phyloP scores from a whole-genome alignment of 2,329 filamentous ascomycete genomes.

The Microsporum ferrugineum region DNA sequence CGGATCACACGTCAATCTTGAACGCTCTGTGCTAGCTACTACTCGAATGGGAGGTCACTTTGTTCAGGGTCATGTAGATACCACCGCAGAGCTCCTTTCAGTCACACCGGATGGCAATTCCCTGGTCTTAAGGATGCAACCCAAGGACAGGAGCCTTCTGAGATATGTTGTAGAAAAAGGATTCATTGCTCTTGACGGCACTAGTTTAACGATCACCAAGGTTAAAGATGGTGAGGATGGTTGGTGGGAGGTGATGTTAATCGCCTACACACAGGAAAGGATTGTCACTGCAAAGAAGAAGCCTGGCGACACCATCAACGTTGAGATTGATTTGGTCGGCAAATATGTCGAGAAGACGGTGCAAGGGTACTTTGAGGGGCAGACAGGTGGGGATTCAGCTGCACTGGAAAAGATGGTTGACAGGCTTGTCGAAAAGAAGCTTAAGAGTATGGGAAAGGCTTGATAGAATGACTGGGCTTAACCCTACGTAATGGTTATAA shows the following conservation, averaged over 20 bases:
- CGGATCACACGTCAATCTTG: conserved; percentile 70
- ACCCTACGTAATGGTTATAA: not conserved
- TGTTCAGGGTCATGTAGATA: conserved; percentile 95
- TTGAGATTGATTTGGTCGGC: conserved; percentile 81
- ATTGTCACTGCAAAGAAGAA: conserved; percentile 72
- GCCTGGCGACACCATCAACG: conserved; percentile 70
- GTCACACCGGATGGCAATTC: conserved; percentile 79
- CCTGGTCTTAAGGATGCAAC: conserved; percentile 70
- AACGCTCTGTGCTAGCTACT: conserved; percentile 78
- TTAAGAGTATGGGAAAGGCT: conserved; percentile 22
- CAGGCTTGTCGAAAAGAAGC: conserved; percentile 60
- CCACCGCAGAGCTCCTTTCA: conserved; percentile 61
- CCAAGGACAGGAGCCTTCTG: conserved; percentile 57
- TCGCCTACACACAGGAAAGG: conserved; percentile 89
- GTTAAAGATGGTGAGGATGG: conserved; percentile 70
- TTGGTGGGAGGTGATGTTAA: conserved; percentile 94
- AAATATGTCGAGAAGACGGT: conserved; percentile 65
- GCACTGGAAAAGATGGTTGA: conserved; percentile 62
- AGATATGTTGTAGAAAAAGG: conserved; percentile 93
- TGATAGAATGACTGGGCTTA: not conserved
- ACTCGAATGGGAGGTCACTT: conserved; percentile 98
- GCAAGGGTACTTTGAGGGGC: conserved; percentile 56
- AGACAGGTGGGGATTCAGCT: conserved; percentile 32
- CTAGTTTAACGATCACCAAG: conserved; percentile 80
- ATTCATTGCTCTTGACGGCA: conserved; percentile 86